Base-by-base conservation (phyloP, 108 stramenopile genomes). In the Fistulifera solaris region DNA sequence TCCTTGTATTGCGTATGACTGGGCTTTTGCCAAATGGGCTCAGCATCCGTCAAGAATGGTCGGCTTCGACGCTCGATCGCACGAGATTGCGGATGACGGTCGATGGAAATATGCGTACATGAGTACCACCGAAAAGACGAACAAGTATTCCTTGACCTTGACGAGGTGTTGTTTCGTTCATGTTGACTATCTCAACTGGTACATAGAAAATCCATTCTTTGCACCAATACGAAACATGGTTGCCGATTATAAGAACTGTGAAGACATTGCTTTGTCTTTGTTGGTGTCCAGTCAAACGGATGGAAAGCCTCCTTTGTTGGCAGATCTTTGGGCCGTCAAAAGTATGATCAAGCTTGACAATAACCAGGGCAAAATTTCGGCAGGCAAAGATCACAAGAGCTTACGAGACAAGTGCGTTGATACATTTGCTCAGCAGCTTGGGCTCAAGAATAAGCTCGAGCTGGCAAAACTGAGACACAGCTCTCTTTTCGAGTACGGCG, bases 201-300 rank as follows among this genome's bases (percentile, higher is more conserved):
- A 92, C 68, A 81, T 59, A 24, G 66, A 63, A 42, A 61, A 77
- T 22, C 44, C 83, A n/a, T 81, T 85, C 11, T 50, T 57, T 8
- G 45, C 67, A 1, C 31, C 31, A 6, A 77, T 92, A 15, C 67
- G 81, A 35, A 54, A 70, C 40, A 62, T 45, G n/a, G 70, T 92
- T 2, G 80, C 62, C 3, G 47, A 58, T 5, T 48, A 83, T 48
- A 75, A 83, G 17, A 80, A 92, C 62, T 92, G 89, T 49, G 89
- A 92, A 64, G 89, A 92, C 39, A 78, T 92, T 58, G 85, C 86
- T 48, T 80, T 92, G 83, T 76, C 66, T 31, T 81, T 85, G 56
- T 67, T 80, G 42, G 70, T 92, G 21, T 85, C 85, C 5, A 70
- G 80, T 0, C 48, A 71, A 19, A 87, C 85, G 15, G 52, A 67